Conservation (phyloP, 352 stramenopile genomes). For the Pythium folliculosum region DNA sequence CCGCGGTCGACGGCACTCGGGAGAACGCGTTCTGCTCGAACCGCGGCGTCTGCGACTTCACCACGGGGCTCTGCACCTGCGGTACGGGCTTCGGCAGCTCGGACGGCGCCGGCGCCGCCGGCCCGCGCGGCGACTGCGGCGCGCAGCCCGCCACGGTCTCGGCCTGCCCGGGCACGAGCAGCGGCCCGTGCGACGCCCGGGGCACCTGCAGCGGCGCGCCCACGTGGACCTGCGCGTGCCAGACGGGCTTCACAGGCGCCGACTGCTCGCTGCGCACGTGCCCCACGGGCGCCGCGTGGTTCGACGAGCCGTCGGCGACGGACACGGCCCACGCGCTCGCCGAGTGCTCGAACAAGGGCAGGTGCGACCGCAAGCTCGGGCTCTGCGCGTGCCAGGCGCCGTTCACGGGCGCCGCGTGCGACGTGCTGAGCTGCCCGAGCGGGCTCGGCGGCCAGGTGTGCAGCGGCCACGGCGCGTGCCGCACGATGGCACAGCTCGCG, state of each 20-base stretch:
- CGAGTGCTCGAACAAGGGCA: constrained; percentile 57
- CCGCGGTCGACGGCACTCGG: constrained; percentile 40
- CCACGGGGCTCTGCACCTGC: constrained; percentile 74
- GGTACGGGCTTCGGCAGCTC: constrained; percentile 57
- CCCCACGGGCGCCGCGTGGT: constrained; percentile 59
- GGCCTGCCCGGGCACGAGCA: constrained; percentile 41
- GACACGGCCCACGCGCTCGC: constrained; percentile 53
- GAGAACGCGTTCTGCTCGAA: constrained; percentile 87
- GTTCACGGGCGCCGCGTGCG: constrained; percentile 82
- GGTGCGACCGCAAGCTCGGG: constrained; percentile 54
- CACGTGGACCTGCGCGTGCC: constrained; percentile 61
- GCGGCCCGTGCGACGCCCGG: constrained; percentile 42
- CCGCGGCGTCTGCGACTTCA: constrained; percentile 59
- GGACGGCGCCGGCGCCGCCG: constrained; percentile 41
- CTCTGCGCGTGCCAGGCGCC: constrained; percentile 61
- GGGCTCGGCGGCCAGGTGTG: constrained; percentile 36
- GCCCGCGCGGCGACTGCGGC: constrained; percentile 55
- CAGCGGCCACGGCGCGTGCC: constrained; percentile 72
- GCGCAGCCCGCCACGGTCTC: constrained; percentile 22
- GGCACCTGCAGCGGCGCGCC: constrained; percentile 49
- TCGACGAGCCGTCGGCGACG: constrained; percentile 54
- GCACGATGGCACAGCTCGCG: constrained; percentile 74
- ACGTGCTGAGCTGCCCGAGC: constrained; percentile 56
- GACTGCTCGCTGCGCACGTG: constrained; percentile 64
- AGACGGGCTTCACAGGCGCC: constrained; percentile 52